Evolutionary conservation across 202 grass and related monocot genomes (phyloP).

Genomic region (Eragrostis tef): DNA sequence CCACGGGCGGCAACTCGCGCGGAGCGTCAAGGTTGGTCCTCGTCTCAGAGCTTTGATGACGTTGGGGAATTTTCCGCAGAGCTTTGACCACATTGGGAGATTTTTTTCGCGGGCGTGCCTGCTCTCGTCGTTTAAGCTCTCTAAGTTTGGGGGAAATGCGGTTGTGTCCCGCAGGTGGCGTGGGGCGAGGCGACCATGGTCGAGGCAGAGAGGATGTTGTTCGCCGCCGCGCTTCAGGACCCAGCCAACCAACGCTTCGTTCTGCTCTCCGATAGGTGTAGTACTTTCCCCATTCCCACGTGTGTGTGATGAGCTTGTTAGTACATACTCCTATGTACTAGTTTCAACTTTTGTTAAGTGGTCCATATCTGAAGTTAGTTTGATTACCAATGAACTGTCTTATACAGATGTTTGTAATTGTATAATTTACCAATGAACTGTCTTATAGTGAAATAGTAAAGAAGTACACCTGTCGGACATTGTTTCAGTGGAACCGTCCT

Average conservation of each 20-base stretch:
- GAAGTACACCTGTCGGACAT: neutral
- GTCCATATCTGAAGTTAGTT: constrained; percentile 9
- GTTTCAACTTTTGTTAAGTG: constrained; percentile 17
- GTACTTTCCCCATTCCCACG: neutral
- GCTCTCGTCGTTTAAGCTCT: constrained; percentile 20
- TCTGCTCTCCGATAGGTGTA: constrained; percentile 86
- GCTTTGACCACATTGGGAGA: neutral
- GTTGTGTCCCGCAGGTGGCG: constrained; percentile 63
- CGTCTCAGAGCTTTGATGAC: neutral
- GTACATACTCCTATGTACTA: no score
- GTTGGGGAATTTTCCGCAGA: neutral
- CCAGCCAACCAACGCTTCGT: constrained; percentile 80
- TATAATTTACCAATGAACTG: constrained; percentile 25
- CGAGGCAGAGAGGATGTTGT: constrained; percentile 77
- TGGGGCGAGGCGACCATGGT: constrained; percentile 96
- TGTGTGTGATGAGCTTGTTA: constrained; percentile 15
- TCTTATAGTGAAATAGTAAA: neutral
- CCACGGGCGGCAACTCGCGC: constrained; percentile 68
- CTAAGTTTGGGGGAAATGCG: constrained; percentile 27
- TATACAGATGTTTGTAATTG: constrained; percentile 1
- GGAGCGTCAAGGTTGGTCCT: constrained; percentile 70
- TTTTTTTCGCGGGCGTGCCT: neutral
- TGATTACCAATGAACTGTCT: constrained; percentile 17
- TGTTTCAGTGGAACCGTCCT: neutral
- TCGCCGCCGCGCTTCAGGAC: constrained; percentile 79